phyloP scores from a whole-genome alignment of 2,329 filamentous ascomycete species.

The Curvularia eragrostidis region DNA sequence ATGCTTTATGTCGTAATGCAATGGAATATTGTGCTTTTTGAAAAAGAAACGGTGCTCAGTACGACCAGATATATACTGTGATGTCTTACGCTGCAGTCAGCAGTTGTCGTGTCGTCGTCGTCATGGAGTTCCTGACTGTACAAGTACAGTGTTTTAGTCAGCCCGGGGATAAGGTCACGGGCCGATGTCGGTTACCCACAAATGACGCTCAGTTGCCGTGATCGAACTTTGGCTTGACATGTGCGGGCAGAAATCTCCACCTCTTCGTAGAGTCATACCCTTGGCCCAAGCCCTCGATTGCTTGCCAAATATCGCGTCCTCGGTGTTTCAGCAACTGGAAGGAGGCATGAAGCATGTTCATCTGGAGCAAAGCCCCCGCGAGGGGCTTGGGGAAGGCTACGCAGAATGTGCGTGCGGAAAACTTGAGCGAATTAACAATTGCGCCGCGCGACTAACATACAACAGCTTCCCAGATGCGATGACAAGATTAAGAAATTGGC shows the following conservation, averaged over 20 bases:
- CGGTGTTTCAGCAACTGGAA: conserved; percentile 19
- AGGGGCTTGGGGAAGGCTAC: conserved; percentile 41
- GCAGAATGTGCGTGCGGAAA: conserved; percentile 27
- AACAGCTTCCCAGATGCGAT: conserved; percentile 33
- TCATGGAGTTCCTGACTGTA: conserved; percentile 9
- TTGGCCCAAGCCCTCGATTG: background rate
- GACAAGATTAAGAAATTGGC: conserved; percentile 18
- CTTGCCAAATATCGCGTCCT: background rate
- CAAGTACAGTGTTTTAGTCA: too few species aligned
- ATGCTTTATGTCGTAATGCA: conserved; percentile 10
- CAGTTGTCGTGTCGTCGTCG: conserved; percentile 1
- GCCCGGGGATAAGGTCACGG: conserved; percentile 11
- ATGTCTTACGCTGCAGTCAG: background rate
- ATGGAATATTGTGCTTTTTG: background rate
- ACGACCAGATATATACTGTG: background rate
- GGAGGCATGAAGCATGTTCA: conserved; percentile 51
- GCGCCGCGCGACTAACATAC: conserved; percentile 17
- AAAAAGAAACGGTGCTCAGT: background rate
- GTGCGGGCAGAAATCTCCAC: conserved; percentile 13
- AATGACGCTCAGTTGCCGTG: conserved; percentile 23
- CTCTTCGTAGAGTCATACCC: conserved; percentile 15
- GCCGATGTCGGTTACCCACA: conserved; percentile 25
- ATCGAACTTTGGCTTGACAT: conserved; percentile 10
- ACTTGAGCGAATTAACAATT: background rate
- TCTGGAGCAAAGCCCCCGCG: conserved; percentile 43